These are phyloP conservation scores for Hericium coralloides DNA, from an alignment of 768 basidiomycete species.

Conservation along the genomic window DNA sequence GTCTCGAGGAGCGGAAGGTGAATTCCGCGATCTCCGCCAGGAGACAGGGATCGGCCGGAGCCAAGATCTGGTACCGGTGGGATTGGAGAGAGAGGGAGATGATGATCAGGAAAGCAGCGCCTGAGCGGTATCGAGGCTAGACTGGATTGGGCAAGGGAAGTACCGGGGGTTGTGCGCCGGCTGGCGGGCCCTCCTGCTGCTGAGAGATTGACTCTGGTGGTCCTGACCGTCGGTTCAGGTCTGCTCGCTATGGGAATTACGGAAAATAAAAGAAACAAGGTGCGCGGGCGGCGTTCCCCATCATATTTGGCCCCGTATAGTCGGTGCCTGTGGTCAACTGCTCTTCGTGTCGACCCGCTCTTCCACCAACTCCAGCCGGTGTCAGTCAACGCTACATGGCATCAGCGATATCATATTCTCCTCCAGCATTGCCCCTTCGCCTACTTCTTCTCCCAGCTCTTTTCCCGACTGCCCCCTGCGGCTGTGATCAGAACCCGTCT, in stretches of 20 bases:
- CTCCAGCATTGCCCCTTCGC: constrained; percentile 4
- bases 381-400: constrained; percentile 5
- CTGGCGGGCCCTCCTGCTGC: constrained; percentile 11
- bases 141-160: constrained; percentile 13
- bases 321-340: constrained; percentile 8
- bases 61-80: neutral
- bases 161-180: constrained; percentile 14
- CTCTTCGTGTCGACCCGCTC: no score
- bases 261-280: no score
- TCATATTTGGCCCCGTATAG: no score
- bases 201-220: constrained; percentile 10
- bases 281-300: no score
- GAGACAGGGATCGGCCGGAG: neutral
- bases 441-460: neutral
- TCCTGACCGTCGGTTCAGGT: no score
- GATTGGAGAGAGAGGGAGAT: neutral
- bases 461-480: neutral
- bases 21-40: neutral
- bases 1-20: neutral
- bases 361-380: constrained; percentile 7
- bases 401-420: no score
- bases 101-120: neutral
- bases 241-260: no score
- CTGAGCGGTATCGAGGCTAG: constrained; percentile 11
- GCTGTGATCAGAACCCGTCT: constrained; percentile 12